Percentiles rank a stretch among this genome's conserved stretches.
These are phyloP conservation scores for Globisporangium barbulae DNA, from an alignment of 352 stramenopile genomes.

Conservation along the genomic window DNA sequence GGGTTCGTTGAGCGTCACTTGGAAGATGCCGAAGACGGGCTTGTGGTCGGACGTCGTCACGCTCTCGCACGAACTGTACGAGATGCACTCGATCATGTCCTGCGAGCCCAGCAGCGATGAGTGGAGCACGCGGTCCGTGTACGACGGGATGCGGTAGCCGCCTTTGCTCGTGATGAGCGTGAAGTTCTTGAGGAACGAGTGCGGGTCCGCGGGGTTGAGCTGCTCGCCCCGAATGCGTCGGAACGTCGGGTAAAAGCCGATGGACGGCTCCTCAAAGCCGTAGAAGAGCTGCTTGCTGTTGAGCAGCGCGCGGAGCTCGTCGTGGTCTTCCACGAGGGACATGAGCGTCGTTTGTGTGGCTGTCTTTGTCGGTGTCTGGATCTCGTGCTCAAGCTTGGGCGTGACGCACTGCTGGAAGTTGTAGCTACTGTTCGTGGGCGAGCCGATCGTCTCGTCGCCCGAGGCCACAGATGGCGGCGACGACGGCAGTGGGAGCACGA, in stretches of 20 bases:
- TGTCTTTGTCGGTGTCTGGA: not conserved
- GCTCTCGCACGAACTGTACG: constrained; percentile 76
- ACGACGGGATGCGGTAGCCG: constrained; percentile 79
- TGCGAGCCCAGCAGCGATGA: constrained; percentile 57
- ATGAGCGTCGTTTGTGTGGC: constrained; percentile 14
- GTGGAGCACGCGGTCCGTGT: constrained; percentile 88
- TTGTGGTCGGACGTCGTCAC: constrained; percentile 84
- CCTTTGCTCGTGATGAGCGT: constrained; percentile 56
- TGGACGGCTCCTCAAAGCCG: constrained; percentile 69
- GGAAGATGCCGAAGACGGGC: constrained; percentile 66
- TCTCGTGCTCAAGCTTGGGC: constrained; percentile 30
- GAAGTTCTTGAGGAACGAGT: constrained; percentile 53
- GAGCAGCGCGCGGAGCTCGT: constrained; percentile 65
- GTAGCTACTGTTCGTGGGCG: constrained; percentile 21
- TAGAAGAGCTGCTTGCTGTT: constrained; percentile 72
- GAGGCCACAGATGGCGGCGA: constrained; percentile 3
- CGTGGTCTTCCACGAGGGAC: constrained; percentile 57
- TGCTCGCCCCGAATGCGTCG: constrained; percentile 58
- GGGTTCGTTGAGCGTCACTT: constrained; percentile 33
- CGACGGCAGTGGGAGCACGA: constrained; percentile 11
- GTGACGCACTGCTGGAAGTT: constrained; percentile 50
- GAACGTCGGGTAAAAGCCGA: constrained; percentile 79
- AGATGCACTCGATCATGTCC: constrained; percentile 53
- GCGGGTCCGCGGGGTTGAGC: constrained; percentile 27
- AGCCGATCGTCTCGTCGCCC: constrained; percentile 23